Base-by-base conservation (phyloP, 2,329 filamentous ascomycete genomes). In the Westerdykella sp. region DNA sequence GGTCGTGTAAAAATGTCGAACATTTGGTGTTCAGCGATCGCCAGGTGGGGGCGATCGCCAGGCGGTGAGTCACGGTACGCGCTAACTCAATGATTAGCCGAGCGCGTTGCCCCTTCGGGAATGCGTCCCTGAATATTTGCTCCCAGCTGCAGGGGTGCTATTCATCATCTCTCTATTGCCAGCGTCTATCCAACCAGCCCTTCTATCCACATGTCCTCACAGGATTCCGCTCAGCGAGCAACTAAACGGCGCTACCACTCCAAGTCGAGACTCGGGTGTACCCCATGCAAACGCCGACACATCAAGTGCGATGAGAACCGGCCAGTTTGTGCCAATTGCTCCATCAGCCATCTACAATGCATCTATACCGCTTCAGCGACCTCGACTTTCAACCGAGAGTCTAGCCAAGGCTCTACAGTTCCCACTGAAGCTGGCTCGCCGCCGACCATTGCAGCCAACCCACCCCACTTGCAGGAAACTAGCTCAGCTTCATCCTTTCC, bases 291-390 rank as follows among this genome's bases (percentile, higher is more conserved):
- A 39, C 42, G 49, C 11, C 55, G 55, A 18, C 54, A 53, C 38
- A 48, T 56, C 43, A 57, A 57, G 51, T 56, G 55, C 28, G 50
- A 57, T 44, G 53, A 57, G 38, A 42, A 34, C 11, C 45, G 39
- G 7, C 55, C 51, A 10, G 45, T 32, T 10, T 57, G 55, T 45
- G 34, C 40, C 36, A 56, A 55, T 32, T 57, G 55, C 39, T 31
- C 37, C 21, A 22, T 25, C 14, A 40, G 39, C 18, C 41, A 47
- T 36, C 50, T 46, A n/a, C 41, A 35, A 22, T 57, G 54, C 44
- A 39, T 47, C 12, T 56, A 56, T 28, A 25, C 31, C 23, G 14
- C 11, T 18, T n/a, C 46, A 34, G 30, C 42, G 12, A 21, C 3
- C 18, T 21, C 18, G 18, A 21, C 3, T 21, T 21, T 21, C 36